Conservation (phyloP, 352 stramenopile species). For the Phytophthora pisi region DNA sequence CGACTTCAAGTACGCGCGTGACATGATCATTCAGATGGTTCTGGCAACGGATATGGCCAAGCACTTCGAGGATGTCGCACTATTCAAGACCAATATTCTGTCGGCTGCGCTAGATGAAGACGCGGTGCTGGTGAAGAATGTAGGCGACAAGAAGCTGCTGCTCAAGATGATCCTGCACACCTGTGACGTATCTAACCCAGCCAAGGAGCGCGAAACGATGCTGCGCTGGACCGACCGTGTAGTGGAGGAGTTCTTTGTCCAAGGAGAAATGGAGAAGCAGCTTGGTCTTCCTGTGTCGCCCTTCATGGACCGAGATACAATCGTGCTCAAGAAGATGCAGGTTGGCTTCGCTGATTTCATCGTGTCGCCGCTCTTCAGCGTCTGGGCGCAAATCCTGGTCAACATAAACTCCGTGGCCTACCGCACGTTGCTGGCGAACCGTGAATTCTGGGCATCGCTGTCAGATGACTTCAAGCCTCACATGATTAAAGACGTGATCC, state of each 20-base stretch:
- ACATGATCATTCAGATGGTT: conserved; percentile 92
- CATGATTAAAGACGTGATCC: conserved; percentile 83
- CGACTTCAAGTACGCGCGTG: conserved; percentile 86
- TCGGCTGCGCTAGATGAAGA: conserved; percentile 65
- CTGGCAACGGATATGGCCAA: conserved; percentile 91
- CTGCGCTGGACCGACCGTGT: conserved; percentile 94
- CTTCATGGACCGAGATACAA: conserved; percentile 94
- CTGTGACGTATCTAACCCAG: conserved; percentile 95
- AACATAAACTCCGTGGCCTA: conserved; percentile 74
- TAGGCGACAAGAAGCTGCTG: conserved; percentile 88
- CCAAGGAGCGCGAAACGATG: conserved; percentile 88
- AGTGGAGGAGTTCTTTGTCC: conserved; percentile 95
- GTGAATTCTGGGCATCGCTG: conserved; percentile 82
- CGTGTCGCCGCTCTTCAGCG: conserved; percentile 84
- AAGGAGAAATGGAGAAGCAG: conserved; percentile 96
- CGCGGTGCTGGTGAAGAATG: conserved; percentile 77
- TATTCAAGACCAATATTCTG: conserved; percentile 90
- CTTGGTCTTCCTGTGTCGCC: conserved; percentile 88
- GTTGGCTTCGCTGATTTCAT: conserved; percentile 96
- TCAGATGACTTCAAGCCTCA: conserved; percentile 86
- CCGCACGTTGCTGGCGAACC: conserved; percentile 72
- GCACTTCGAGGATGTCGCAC: conserved; percentile 87
- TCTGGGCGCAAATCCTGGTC: conserved; percentile 84
- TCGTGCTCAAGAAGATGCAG: conserved; percentile 93
- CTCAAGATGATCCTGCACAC: conserved; percentile 92